These are phyloP conservation scores for Xylariaceae sp. DNA, from an alignment of 2,329 filamentous ascomycete species.

Conservation along the genomic window DNA sequence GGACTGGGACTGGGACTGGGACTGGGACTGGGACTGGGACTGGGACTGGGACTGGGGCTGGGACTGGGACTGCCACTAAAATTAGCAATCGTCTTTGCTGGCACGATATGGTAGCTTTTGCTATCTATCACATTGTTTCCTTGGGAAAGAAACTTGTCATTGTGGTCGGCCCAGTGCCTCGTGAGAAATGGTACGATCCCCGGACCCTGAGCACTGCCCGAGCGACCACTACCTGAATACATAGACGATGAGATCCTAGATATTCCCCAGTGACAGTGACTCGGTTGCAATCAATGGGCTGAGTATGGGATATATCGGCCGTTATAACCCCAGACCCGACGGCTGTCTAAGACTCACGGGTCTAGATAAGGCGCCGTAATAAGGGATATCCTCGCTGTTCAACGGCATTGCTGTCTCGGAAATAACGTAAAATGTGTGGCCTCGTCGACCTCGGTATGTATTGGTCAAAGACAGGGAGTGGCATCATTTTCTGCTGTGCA, in stretches of 20 bases:
- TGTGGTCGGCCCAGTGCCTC: too few species aligned
- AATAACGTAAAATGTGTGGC: not conserved
- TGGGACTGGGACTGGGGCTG: too few species aligned
- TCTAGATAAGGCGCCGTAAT: not conserved
- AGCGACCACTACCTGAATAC: too few species aligned
- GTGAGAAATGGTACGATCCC: too few species aligned
- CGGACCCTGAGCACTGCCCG: too few species aligned
- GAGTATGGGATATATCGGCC: too few species aligned
- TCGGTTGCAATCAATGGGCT: not conserved
- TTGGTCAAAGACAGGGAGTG: not conserved
- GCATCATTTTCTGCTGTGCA: not conserved
- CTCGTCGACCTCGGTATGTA: not conserved
- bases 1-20: too few species aligned
- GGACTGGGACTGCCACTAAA: conserved; percentile 4
- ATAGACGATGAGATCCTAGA: too few species aligned
- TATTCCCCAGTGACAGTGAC: not conserved
- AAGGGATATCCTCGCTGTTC: not conserved
- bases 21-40: too few species aligned
- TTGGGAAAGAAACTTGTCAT: too few species aligned
- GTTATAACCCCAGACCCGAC: not conserved
- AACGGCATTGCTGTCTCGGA: not conserved
- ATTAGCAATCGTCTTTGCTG: conserved; percentile 13
- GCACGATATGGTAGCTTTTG: not conserved
- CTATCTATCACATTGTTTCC: not conserved
- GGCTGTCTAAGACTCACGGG: not conserved